Base-by-base conservation (phyloP, 768 basidiomycete species). In the Termitomyces sp. region DNA sequence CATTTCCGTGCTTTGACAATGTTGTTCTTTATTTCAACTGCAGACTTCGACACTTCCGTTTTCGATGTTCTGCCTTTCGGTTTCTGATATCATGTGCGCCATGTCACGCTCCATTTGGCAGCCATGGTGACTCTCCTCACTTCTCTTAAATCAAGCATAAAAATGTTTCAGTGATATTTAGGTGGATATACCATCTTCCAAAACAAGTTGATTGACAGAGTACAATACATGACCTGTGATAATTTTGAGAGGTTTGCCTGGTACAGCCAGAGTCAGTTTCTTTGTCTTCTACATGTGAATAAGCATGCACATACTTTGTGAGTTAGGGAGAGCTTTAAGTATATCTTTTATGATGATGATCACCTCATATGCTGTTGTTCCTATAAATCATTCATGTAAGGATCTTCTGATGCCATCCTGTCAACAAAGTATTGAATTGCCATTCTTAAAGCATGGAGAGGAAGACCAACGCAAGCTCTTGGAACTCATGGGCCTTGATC, bases 221-320 rank as follows among this genome's bases (percentile, higher is more conserved):
- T 94, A 93, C 4, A 77, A 80, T 4, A 93, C 93, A 26, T 86
- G 83, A 15, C 93, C 93, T 7, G 93, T 95, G 63, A 95, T 86
- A 52, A 95, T 83, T 56, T 74, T 81, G 62, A 93, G 68, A 1
- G 88, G 84, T 62, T 77, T 80, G 12, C 69, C 83, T 75, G 48
- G 47, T 13, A n/a, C 26, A 13, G 68, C 45, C 10, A n/a, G 41
- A 9, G 41, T 53, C 28, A 46, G 13, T 13, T 37, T 9, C 37
- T 15, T 26, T 22, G n/a, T 24, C 8, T n/a, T 22, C 13, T 51
- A 34, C 1, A 55, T 16, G 29, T 22, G 39, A n/a, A n/a, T n/a
- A n/a, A 42, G 37, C 28, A 37, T 31, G 18, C 26, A 49, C 60
- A 8, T 51, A 62, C 60, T 36, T 10, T 51, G 56, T 10, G 59